Base-by-base conservation (phyloP, 2,329 filamentous ascomycete genomes). In the Microascus cirrosus region DNA sequence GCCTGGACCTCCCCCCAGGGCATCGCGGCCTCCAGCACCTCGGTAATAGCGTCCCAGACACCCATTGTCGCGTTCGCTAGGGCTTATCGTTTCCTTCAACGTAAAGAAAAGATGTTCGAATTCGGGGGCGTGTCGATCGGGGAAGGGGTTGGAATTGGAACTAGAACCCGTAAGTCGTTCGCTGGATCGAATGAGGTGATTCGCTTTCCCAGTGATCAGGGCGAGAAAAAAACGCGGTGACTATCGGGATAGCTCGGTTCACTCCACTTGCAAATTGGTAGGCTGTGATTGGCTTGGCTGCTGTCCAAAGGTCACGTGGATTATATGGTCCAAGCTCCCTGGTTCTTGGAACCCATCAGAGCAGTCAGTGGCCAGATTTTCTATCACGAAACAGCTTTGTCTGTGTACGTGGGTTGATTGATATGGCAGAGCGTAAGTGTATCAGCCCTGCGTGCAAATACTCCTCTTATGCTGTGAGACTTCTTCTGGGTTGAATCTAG, bases 1-100 rank as follows among this genome's bases (percentile, higher is more conserved):
- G 83, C 83, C 71, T 86, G 80, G 64, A 77, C 82, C 64, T 78
- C 78, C 70, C 75, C 77, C 83, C 83, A 86, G 70, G 83, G 83
- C 74, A 79, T 77, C 64, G 80, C 82, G 62, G 82, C 82, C 74
- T 85, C 81, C 68, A 84, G 74, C 69, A 86, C 74, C 69, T 86
- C 83, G 68, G 76, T 77, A 67, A 84, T 78, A 64, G 78, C 74
- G 72, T 85, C 82, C 80, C 82, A 85, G 75, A 86, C 77, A 76
- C 81, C 83, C 83, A 86, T 86, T 72, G 71, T 45, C 39, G 39
- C 39, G n/a, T 45, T 45, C 39, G 39, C 73, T 74, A 71, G 68
- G n/a, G 48, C 39, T 18, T 51, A 48, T 56, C 22, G 39, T 28
- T 36, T 28, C 32, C 22, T n/a, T 45, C 13, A 39, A n/a, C 20